Evolutionary conservation across 1,284 basidiomycete genomes (phyloP).

Genomic region (Inonotus hispidus): DNA sequence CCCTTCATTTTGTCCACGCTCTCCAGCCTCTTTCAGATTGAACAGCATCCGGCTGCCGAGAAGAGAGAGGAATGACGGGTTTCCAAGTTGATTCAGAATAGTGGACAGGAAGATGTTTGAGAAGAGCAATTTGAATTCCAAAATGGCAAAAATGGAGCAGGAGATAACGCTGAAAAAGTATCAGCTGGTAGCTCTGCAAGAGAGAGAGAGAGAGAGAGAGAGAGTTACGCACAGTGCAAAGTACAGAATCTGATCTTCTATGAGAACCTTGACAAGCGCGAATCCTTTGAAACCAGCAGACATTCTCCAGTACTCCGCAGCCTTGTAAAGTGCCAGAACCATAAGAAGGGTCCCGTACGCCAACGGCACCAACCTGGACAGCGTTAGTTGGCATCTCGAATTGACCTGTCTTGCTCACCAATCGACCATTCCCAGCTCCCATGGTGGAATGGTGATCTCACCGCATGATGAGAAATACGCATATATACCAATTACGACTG

Average conservation of each 20-base stretch:
- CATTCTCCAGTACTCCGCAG: background rate
- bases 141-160: background rate
- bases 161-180: background rate
- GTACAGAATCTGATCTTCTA: conserved; percentile 4
- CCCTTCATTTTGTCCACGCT: no score
- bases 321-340: background rate
- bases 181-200: background rate
- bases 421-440: background rate
- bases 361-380: background rate
- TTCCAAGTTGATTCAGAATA: background rate
- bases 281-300: background rate
- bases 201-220: background rate
- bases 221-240: background rate
- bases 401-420: background rate
- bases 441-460: background rate
- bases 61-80: background rate
- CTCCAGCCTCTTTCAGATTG: conserved; percentile 1
- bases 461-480: background rate
- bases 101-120: background rate
- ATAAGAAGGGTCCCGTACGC: background rate
- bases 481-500: background rate
- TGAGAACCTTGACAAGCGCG: background rate
- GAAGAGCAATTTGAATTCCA: background rate
- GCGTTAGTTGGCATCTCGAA: background rate
- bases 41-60: background rate